Evolutionary conservation across 2,329 filamentous ascomycete genomes (phyloP), one percentile per base, ranked within the genome.

Genomic region (Diaporthe amygdali): DNA sequence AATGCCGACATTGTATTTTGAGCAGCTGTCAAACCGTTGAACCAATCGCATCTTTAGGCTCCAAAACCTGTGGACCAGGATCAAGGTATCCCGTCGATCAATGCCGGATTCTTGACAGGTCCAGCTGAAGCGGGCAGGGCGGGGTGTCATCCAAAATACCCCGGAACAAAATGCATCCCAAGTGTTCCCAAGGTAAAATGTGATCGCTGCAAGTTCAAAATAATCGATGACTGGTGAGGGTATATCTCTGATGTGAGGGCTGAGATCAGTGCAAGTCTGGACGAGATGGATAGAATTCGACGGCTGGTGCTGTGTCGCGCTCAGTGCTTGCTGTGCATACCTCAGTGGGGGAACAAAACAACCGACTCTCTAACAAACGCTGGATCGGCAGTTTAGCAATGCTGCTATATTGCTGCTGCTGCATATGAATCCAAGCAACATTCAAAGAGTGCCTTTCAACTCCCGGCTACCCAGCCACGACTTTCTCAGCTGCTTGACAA

Each of bases 91-190:
- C 27, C 59, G 41, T 25, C 59, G 59, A 63, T 63, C 59, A 63
- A 17, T 63, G 44, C 59, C 59, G 59, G 20, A 15, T 27, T 8
- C 7, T 5, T 64, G n/a, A 34, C 27, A 63, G 56, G 41, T 22
- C 14, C 32, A 34, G 20, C 17, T 46, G 27, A 47, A 63, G 41
- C 46, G 20, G 59, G 41, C 32, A 20, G 34, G 47, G 41, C 46
- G 20, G 59, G 41, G 56, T 32, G 25, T 63, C 27, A 49, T 63
- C 59, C 59, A 49, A 9, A 37, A 49, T 25, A 47, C 39, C 41
- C 41, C 56, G 56, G 56, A 47, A 63, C 41, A 47, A 63, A 47
- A 47, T 47, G 59, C 59, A 63, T 63, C 41, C 56, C 56, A 32
- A 22, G 27, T 63, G n/a, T 32, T 17, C 14, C 3, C 56, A 25